Base-by-base conservation (phyloP, 441 rosid genomes). In the Erodium texanum region DNA sequence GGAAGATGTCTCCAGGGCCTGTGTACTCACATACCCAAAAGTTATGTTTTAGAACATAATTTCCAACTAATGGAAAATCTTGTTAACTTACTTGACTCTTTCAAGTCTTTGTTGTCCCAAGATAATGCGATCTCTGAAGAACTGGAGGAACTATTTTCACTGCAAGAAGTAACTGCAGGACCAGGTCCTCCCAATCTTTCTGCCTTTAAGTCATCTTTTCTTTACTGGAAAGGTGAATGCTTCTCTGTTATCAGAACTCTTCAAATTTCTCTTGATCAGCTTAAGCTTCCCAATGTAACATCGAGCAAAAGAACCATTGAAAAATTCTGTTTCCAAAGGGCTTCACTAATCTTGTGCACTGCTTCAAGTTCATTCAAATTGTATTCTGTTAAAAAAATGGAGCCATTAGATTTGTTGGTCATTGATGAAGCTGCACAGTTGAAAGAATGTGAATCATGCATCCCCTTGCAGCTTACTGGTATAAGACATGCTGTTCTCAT, bases 351-450 rank as follows among this genome's bases (percentile, higher is more conserved):
- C 58, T 73, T 73, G 48, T 73, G 76, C 34, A 73, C 76, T 16
- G 68, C 65, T 56, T 12, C 72, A 3, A 63, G 65, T 63, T 61
- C 76, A 14, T 58, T 50, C 66, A 73, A 52, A 67, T 64, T 73
- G 68, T 38, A 64, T 54, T 32, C 18, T 9, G 32, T 52, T 62
- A 23, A 20, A n/a, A n/a, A n/a, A 24, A 68, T 62, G 68, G 19
- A 50, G 36, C 68, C 76, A 24, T 11, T 64, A 45, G 27, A 73
- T 11, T 24, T 68, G 14, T 23, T 73, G 58, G 66, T 73, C 7
- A 73, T 68, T 19, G 76, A 73, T 64, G 76, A 73, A 62, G 76
- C 76, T 24, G 71, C 76, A n/a, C 71, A 62, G 75, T 23, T 73
- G 64, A 73, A 63, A 64, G 75, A 73, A 67, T 72, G 75, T 22